phyloP scores from a whole-genome alignment of 176 grass and related monocot species.

The Dactylis glomerata region DNA sequence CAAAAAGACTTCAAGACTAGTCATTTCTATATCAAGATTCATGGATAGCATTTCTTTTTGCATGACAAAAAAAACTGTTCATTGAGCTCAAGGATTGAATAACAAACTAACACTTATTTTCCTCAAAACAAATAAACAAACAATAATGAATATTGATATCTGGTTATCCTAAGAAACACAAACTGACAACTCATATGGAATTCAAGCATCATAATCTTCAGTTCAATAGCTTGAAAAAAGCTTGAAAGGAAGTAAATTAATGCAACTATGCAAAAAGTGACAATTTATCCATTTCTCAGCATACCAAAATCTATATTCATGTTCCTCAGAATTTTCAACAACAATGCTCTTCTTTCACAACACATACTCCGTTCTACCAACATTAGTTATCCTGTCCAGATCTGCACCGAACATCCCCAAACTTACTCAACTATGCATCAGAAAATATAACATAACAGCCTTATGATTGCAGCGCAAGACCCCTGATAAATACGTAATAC shows the following conservation, averaged over 20 bases:
- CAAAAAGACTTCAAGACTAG: slow-evolving; percentile 5
- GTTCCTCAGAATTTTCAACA: neutral
- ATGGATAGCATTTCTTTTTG: neutral
- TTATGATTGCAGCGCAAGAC: neutral
- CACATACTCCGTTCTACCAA: neutral
- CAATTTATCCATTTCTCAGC: neutral
- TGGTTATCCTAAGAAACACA: neutral
- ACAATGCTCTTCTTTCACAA: neutral
- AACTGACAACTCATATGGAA: neutral
- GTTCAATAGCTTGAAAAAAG: neutral
- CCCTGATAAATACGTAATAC: neutral
- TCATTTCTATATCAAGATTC: neutral
- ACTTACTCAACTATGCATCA: neutral
- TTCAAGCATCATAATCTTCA: neutral
- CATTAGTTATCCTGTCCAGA: neutral
- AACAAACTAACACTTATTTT: too few relatives aligned
- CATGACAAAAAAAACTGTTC: neutral
- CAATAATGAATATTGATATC: neutral
- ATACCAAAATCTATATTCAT: neutral
- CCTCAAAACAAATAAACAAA: too few relatives aligned
- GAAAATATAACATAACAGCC: neutral
- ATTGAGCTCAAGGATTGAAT: too few relatives aligned
- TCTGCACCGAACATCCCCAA: neutral
- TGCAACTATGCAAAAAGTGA: neutral
- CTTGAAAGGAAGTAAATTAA: neutral